Percentiles rank a stretch among this genome's conserved stretches.
Evolutionary conservation across 305 asterid species (phyloP).

Genomic region (Solanum chacoense): DNA sequence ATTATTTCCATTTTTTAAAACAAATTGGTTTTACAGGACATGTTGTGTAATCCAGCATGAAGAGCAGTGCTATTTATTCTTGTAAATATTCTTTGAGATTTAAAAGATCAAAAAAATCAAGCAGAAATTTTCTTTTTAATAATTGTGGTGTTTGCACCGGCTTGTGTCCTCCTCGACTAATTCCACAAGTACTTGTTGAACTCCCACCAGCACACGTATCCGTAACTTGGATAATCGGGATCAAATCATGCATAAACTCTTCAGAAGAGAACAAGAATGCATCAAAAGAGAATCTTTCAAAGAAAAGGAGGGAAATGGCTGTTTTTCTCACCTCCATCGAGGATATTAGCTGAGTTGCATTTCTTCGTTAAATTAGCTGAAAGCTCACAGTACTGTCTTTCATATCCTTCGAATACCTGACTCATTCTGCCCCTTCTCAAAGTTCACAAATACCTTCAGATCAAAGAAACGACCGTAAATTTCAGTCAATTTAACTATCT

Average conservation of each 20-base stretch:
- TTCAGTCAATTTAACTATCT: background rate
- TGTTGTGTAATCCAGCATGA: background rate
- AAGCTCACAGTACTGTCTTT: constrained; percentile 46
- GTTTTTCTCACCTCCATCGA: constrained; percentile 35
- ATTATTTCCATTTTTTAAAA: background rate
- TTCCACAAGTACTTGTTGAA: background rate
- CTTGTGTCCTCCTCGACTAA: background rate
- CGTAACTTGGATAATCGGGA: background rate
- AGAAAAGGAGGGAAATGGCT: background rate
- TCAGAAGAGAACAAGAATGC: background rate
- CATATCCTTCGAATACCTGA: constrained; percentile 47
- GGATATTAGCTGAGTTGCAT: constrained; percentile 26
- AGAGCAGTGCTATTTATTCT: background rate
- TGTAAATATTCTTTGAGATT: background rate
- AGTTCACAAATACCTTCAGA: constrained; percentile 12
- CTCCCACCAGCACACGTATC: background rate
- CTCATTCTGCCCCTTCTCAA: constrained; percentile 22
- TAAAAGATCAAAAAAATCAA: background rate
- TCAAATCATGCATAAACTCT: background rate
- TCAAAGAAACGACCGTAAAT: constrained; percentile 6
- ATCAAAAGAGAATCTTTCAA: background rate
- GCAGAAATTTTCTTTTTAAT: background rate
- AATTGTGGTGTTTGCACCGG: background rate
- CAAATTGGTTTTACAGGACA: background rate
- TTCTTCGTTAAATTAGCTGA: constrained; percentile 42